A percentile compares a stretch with the other conserved stretches of the same genome.
Evolutionary conservation across 352 stramenopile genomes (phyloP).

Genomic region (Globisporangium camurandrum): DNA sequence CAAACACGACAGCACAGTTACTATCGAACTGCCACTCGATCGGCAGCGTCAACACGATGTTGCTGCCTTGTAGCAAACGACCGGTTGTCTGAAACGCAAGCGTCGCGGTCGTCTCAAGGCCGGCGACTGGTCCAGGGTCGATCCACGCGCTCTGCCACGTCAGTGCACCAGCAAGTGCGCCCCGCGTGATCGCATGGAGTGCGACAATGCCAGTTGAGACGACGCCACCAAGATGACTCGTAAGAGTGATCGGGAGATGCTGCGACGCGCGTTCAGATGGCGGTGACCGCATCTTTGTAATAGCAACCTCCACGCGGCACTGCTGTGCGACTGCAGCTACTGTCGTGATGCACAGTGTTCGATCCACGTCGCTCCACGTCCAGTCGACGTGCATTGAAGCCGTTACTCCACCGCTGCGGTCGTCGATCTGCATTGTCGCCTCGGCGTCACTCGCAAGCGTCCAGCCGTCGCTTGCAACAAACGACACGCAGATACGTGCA

Average conservation of each 20-base stretch:
- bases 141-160: slow-evolving; percentile 38
- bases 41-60: slow-evolving; percentile 32
- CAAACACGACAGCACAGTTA: slow-evolving; percentile 23
- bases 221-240: slow-evolving; percentile 36
- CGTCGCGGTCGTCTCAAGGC: slow-evolving; percentile 29
- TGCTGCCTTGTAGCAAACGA: slow-evolving; percentile 22
- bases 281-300: slow-evolving; percentile 39
- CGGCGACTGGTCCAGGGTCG: slow-evolving; percentile 42
- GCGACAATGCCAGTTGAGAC: slow-evolving; percentile 33
- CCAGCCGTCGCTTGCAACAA: slow-evolving; percentile 23
- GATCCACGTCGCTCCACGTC: slow-evolving; percentile 9
- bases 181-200: slow-evolving; percentile 26
- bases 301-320: slow-evolving; percentile 24
- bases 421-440: slow-evolving; percentile 13
- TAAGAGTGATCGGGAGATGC: slow-evolving; percentile 15
- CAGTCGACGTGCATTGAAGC: slow-evolving; percentile 4
- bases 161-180: slow-evolving; percentile 26
- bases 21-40: slow-evolving; percentile 34
- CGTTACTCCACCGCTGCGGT: background rate
- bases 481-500: slow-evolving; percentile 29
- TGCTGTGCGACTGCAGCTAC: slow-evolving; percentile 23
- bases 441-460: slow-evolving; percentile 20
- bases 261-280: slow-evolving; percentile 24
- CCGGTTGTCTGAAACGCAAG: slow-evolving; percentile 36
- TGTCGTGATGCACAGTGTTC: slow-evolving; percentile 22